Evolutionary conservation across 2,329 filamentous ascomycete species (phyloP).

Genomic region (Samsoniella hepiali): DNA sequence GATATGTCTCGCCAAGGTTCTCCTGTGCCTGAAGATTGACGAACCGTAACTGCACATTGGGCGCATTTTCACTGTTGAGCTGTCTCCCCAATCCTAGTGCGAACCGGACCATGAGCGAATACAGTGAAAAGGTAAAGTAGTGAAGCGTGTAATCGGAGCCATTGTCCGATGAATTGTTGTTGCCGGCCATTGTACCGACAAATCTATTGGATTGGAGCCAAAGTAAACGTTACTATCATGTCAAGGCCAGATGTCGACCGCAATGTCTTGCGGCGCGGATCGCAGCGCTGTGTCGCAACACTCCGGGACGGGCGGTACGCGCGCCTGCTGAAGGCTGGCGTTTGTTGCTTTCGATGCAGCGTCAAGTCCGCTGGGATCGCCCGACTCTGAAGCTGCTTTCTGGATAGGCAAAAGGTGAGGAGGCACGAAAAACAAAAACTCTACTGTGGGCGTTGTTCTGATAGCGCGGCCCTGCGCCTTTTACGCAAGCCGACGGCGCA

Average conservation of each 20-base stretch:
- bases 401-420: background rate
- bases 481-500: background rate
- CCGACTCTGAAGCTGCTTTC: background rate
- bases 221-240: background rate
- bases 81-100: constrained; percentile 27
- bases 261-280: background rate
- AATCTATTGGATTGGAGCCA: background rate
- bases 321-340: background rate
- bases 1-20: constrained; percentile 29
- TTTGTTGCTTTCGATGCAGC: background rate
- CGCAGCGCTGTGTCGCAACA: background rate
- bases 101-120: constrained; percentile 32
- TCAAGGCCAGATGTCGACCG: background rate
- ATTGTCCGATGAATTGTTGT: background rate
- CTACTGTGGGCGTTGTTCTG: constrained; percentile 3
- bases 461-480: constrained; percentile 7
- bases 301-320: background rate
- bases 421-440: background rate
- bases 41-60: constrained; percentile 26
- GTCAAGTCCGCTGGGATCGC: background rate
- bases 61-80: constrained; percentile 27
- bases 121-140: constrained; percentile 31
- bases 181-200: constrained; percentile 6
- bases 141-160: constrained; percentile 28
- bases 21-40: constrained; percentile 28